Evolutionary conservation across 768 basidiomycete genomes (phyloP).

Genomic region (Mycena haematopus): DNA sequence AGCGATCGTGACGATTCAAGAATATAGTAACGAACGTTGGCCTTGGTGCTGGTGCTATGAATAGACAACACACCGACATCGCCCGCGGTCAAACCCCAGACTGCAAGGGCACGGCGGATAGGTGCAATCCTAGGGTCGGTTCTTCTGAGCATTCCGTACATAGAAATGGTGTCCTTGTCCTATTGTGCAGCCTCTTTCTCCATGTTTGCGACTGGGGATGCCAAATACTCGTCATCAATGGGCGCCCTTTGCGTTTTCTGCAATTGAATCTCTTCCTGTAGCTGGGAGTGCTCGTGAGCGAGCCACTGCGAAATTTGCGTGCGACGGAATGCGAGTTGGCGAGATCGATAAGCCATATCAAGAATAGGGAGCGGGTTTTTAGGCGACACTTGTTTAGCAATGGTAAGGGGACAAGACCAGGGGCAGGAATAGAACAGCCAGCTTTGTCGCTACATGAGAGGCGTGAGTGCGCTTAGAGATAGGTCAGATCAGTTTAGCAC

Average conservation of each 20-base stretch:
- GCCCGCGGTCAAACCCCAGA: slow-evolving; percentile 95
- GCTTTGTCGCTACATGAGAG: slow-evolving; percentile 83
- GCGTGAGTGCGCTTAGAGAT: slow-evolving; percentile 11
- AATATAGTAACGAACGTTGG: slow-evolving; percentile 61
- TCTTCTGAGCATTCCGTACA: slow-evolving; percentile 95
- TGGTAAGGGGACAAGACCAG: slow-evolving; percentile 88
- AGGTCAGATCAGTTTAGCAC: slow-evolving; percentile 45
- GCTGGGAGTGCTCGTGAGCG: slow-evolving; percentile 82
- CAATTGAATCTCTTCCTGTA: slow-evolving; percentile 78
- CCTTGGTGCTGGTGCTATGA: slow-evolving; percentile 87
- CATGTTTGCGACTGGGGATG: slow-evolving; percentile 79
- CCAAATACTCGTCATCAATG: slow-evolving; percentile 73
- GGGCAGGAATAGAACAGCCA: slow-evolving; percentile 96
- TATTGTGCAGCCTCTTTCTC: slow-evolving; percentile 91
- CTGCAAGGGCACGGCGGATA: slow-evolving; percentile 92
- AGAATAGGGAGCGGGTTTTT: slow-evolving; percentile 83
- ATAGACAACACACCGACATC: slow-evolving; percentile 91
- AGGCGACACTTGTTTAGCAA: slow-evolving; percentile 84
- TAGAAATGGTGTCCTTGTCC: slow-evolving; percentile 90
- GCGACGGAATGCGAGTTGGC: slow-evolving; percentile 95
- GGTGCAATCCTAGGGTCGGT: slow-evolving; percentile 86
- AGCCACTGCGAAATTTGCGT: slow-evolving; percentile 96
- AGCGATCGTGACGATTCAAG: slow-evolving; percentile 17
- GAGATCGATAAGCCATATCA: slow-evolving; percentile 85
- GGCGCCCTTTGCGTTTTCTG: slow-evolving; percentile 59